Evolutionary conservation across 768 basidiomycete species (phyloP), one percentile per base, ranked within the genome.

Genomic region (Hydnomerulius pinastri): DNA sequence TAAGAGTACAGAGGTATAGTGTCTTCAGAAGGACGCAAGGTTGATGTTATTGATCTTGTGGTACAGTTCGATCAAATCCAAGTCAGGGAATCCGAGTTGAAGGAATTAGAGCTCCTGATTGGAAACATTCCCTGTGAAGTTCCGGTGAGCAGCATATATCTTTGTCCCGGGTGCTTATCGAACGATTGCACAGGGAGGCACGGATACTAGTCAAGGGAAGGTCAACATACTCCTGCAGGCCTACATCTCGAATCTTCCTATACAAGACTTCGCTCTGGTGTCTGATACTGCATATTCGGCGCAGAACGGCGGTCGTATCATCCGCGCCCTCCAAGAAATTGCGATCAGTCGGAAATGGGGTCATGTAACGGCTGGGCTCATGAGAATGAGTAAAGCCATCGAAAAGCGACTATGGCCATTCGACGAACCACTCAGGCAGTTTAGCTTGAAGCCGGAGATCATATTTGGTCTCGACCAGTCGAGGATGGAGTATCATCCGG

Each of bases 141-240:
- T 24, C 83, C 82, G 74, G 92, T 90, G 53, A 57, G 73, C 64
- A 41, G 4, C 18, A 7, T 23, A 35, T 8, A 37, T 20, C 4
- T 20, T 51, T 17, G n/a, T 32, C 6, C 10, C 23, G 13, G 8
- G 29, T 41, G 15, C 3, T 17, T 13, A 6, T 24, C 42, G 51
- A 36, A 51, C 32, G 8, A 28, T 32, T 27, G 43, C 20, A 20
- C 53, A 93, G 87, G 87, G 82, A 13, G 89, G 81, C 5, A 77
- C 77, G 1, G 76, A 82, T 47, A 81, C 77, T 11, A 80, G 78
- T 52, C 82, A 75, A 68, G 92, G 82, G 41, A 99, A 99, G 72
- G 93, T 95, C 71, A 98, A 98, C 67, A 90, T 98, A 53, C 78
- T 98, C 15, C 75, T 99, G 18, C 97, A 99, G 71, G 88, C 83